Base-by-base conservation (phyloP, 352 stramenopile species). In the Globisporangium carolinianum region DNA sequence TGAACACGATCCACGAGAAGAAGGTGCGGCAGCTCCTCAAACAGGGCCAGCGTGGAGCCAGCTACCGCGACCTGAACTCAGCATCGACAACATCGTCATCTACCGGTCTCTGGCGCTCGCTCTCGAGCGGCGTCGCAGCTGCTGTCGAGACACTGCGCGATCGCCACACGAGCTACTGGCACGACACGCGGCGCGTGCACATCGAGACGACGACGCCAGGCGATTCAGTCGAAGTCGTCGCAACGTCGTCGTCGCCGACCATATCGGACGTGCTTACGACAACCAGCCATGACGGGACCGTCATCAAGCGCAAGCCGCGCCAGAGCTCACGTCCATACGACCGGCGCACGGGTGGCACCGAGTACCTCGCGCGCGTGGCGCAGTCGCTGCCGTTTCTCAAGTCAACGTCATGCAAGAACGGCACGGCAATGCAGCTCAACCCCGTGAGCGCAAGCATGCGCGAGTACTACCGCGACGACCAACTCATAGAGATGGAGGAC, bases 401-500 rank as follows among this genome's bases (percentile, higher is more conserved):
- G 50, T 61, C 24, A 1, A 59, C 58, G 1, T 76, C 69, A 4
- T 77, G 79, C 55, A 81, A 84, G 52, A 83, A 84, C 47, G 71
- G 66, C 49, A 79, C 67, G 0, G 63, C 71, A 9, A 61, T 71
- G n/a, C 76, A 84, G 58, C 63, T 89, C 46, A 81, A 83, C 37
- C 79, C 79, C 0, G 69, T 83, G 18, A 73, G 69, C 46, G 54
- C 53, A 7, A 78, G 69, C 46, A 73, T 83, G 63, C 76, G 76
- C 11, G 75, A 75, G 41, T 73, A 77, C 49, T 85, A 86, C 53
- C 61, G 58, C 8, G 56, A 75, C 9, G 68, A 71, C 0, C 71
- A 87, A 42, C 55, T 87, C 0, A 57, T 42, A 2, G 72, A 84
- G 50, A 87, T 89, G 75, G 79, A 87, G 57, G 73, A 86, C 2